Conservation (phyloP, 495 filamentous ascomycete species). For the Haplographium delicatum region DNA sequence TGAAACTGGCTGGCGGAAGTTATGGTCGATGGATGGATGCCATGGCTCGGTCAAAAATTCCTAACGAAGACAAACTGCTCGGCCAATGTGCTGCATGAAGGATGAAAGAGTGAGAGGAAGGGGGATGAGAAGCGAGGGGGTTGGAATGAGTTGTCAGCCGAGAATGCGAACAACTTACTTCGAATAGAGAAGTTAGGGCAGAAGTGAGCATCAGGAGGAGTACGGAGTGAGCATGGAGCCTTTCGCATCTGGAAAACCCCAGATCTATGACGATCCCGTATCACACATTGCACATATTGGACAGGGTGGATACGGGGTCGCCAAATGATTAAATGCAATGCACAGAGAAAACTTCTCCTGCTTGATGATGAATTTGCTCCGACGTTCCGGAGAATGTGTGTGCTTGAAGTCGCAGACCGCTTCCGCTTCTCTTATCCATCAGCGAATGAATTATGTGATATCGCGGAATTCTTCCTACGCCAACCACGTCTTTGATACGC, state of each 20-base stretch:
- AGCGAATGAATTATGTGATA: background rate
- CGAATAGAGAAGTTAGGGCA: no score
- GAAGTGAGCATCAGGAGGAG: no score
- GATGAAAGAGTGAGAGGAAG: background rate
- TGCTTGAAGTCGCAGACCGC: background rate
- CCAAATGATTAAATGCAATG: background rate
- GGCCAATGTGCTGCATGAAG: constrained; percentile 2
- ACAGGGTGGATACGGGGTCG: no score
- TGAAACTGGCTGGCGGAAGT: background rate
- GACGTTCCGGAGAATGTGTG: background rate
- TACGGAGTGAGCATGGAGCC: no score
- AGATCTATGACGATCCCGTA: background rate
- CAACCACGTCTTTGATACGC: no score
- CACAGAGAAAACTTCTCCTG: constrained; percentile 1
- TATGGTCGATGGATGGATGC: background rate
- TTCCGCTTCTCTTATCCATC: background rate
- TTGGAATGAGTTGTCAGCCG: constrained; percentile 2
- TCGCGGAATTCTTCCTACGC: no score
- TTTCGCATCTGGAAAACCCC: background rate
- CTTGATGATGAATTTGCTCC: background rate
- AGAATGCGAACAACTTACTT: background rate
- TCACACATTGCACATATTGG: no score
- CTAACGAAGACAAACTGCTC: no score
- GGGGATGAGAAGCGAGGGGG: background rate
- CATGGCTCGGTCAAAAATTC: background rate